Conservation (phyloP, 2,329 filamentous ascomycete genomes). For the Uncinocarpus reesii region DNA sequence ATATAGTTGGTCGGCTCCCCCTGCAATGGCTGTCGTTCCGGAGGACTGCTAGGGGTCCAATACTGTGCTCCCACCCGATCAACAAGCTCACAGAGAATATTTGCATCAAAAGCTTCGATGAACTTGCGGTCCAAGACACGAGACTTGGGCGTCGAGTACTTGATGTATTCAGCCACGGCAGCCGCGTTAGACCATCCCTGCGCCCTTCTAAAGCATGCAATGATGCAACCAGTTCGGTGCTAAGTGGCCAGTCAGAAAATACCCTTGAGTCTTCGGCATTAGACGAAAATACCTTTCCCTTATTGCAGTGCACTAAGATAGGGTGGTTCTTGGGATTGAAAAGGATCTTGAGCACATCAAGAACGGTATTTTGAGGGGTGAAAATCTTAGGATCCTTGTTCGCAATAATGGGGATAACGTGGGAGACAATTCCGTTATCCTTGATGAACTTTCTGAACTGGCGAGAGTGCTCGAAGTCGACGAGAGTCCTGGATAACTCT, state of each 20-base stretch:
- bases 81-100: slow-evolving; percentile 18
- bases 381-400: slow-evolving; percentile 64
- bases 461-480: slow-evolving; percentile 48
- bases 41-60: slow-evolving; percentile 12
- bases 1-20: background rate
- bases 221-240: slow-evolving; percentile 85
- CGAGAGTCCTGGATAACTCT: slow-evolving; percentile 53
- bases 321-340: slow-evolving; percentile 66
- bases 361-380: slow-evolving; percentile 58
- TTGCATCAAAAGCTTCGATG: slow-evolving; percentile 23
- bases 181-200: slow-evolving; percentile 54
- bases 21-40: background rate
- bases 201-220: slow-evolving; percentile 65
- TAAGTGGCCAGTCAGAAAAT: slow-evolving; percentile 26
- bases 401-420: slow-evolving; percentile 68
- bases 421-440: slow-evolving; percentile 58
- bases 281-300: slow-evolving; percentile 54
- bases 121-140: slow-evolving; percentile 30
- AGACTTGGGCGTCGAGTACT: slow-evolving; percentile 46
- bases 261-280: background rate
- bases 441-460: slow-evolving; percentile 52
- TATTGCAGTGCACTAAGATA: slow-evolving; percentile 82
- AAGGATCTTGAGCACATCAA: slow-evolving; percentile 58
- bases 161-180: slow-evolving; percentile 63
- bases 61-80: slow-evolving; percentile 17